Conservation (phyloP, 2,329 filamentous ascomycete species). For the Orbilia javanica region DNA sequence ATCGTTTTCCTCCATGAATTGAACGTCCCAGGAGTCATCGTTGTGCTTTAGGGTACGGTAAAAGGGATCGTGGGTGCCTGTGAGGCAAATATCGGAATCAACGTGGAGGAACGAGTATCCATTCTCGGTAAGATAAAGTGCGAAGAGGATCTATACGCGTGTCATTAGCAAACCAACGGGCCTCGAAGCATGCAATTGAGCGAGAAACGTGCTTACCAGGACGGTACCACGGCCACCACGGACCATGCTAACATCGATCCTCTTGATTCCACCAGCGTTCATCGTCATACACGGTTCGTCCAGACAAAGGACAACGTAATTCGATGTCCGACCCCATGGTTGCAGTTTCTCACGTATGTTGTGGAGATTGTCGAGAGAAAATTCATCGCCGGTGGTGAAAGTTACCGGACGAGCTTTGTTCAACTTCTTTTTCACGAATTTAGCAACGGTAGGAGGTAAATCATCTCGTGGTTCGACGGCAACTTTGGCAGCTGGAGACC, state of each 20-base stretch:
- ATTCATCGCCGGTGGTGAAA: slow-evolving; percentile 45
- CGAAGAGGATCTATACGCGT: slow-evolving; percentile 49
- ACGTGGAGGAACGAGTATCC: slow-evolving; percentile 47
- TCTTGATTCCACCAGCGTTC: slow-evolving; percentile 35
- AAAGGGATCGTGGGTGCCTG: slow-evolving; percentile 51
- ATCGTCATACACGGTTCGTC: slow-evolving; percentile 51
- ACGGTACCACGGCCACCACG: slow-evolving; percentile 37
- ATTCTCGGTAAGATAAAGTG: slow-evolving; percentile 32
- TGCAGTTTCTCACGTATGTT: slow-evolving; percentile 47
- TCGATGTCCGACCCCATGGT: slow-evolving; percentile 51
- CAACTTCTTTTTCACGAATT: slow-evolving; percentile 41
- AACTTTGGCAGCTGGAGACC: slow-evolving; percentile 33
- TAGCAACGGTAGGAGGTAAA: slow-evolving; percentile 38
- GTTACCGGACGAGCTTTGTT: slow-evolving; percentile 47
- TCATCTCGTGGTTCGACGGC: slow-evolving; percentile 31
- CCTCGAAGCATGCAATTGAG: neutral
- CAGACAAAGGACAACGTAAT: slow-evolving; percentile 48
- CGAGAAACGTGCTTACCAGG: slow-evolving; percentile 20
- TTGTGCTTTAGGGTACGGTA: slow-evolving; percentile 25
- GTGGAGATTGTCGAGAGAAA: slow-evolving; percentile 48
- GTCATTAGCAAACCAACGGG: neutral
- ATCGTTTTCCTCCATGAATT: slow-evolving; percentile 54
- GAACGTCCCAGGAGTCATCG: slow-evolving; percentile 50
- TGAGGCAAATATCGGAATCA: slow-evolving; percentile 53
- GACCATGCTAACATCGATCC: slow-evolving; percentile 55